Percentiles rank a stretch among this genome's conserved stretches.
These are phyloP conservation scores for Mucor indicus DNA, from an alignment of 371 early-diverging fungal species.

Conservation along the genomic window DNA sequence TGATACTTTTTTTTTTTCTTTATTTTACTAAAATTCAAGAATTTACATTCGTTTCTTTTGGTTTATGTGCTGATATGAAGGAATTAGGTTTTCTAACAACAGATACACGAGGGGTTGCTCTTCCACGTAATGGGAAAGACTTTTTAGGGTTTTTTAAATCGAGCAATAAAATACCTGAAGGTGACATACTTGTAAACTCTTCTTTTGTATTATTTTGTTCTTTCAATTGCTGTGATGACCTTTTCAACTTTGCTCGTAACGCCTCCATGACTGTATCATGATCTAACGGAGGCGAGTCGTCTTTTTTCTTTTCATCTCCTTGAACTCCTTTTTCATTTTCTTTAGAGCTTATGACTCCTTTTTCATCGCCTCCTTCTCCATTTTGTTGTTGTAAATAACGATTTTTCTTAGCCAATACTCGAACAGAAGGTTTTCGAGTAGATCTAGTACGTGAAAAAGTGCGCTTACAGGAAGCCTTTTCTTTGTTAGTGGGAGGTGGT, in stretches of 20 bases:
- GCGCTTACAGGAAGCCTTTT: slow-evolving; percentile 21
- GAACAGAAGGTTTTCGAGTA: slow-evolving; percentile 26
- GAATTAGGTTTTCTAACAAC: slow-evolving; percentile 35
- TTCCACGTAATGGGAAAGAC: slow-evolving; percentile 19
- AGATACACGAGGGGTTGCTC: slow-evolving; percentile 29
- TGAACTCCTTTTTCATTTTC: neutral
- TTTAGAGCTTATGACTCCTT: neutral
- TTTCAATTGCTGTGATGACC: slow-evolving; percentile 23
- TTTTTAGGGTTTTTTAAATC: slow-evolving; percentile 42
- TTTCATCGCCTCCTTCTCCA: neutral
- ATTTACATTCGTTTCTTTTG: slow-evolving; percentile 25
- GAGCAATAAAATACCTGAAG: slow-evolving; percentile 37
- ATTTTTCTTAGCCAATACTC: slow-evolving; percentile 27
- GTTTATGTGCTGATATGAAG: slow-evolving; percentile 36
- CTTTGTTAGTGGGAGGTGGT: neutral
- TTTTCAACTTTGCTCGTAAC: slow-evolving; percentile 28
- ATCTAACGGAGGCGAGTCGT: slow-evolving; percentile 7
- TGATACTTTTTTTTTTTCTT: too few relatives aligned
- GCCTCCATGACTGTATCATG: slow-evolving; percentile 37
- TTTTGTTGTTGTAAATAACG: slow-evolving; percentile 5
- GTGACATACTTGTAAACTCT: slow-evolving; percentile 35
- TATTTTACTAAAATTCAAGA: too few relatives aligned
- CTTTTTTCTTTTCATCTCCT: slow-evolving; percentile 1
- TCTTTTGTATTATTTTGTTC: slow-evolving; percentile 21
- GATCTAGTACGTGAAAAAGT: slow-evolving; percentile 35